phyloP scores from a whole-genome alignment of 2,329 filamentous ascomycete genomes.

The Colletotrichum simmondsii region DNA sequence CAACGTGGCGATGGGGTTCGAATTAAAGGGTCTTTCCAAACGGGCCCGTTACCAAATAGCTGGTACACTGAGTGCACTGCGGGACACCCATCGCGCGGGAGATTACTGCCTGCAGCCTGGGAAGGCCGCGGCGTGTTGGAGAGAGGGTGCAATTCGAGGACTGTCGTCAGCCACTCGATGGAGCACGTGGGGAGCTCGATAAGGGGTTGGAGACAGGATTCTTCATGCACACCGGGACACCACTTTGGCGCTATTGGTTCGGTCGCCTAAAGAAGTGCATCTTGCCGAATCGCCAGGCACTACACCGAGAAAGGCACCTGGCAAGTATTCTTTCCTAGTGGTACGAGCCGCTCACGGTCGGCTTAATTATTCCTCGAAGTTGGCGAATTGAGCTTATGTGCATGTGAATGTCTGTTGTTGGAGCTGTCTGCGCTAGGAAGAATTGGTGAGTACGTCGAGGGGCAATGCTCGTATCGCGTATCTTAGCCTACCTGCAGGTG shows the following conservation, averaged over 20 bases:
- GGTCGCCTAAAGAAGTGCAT: conserved; percentile 17
- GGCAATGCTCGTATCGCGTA: neutral
- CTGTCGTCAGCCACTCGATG: conserved; percentile 7
- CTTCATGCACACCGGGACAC: conserved; percentile 3
- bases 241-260: conserved; percentile 18
- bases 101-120: neutral
- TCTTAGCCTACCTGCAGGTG: no score
- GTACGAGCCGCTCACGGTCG: neutral
- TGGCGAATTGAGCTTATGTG: neutral
- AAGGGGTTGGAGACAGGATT: conserved; percentile 7
- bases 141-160: neutral
- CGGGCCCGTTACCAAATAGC: neutral
- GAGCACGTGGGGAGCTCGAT: conserved; percentile 19
- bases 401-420: neutral
- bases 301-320: neutral
- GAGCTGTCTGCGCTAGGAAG: neutral
- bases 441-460: neutral
- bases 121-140: neutral
- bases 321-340: neutral
- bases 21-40: neutral
- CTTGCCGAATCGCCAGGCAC: neutral
- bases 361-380: neutral
- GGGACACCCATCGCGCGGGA: neutral
- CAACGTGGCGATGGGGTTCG: conserved; percentile 6
- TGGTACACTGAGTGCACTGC: neutral